These are phyloP conservation scores for Echeveria elegans DNA, from an alignment of 164 flowering plant genomes.

Conservation along the genomic window DNA sequence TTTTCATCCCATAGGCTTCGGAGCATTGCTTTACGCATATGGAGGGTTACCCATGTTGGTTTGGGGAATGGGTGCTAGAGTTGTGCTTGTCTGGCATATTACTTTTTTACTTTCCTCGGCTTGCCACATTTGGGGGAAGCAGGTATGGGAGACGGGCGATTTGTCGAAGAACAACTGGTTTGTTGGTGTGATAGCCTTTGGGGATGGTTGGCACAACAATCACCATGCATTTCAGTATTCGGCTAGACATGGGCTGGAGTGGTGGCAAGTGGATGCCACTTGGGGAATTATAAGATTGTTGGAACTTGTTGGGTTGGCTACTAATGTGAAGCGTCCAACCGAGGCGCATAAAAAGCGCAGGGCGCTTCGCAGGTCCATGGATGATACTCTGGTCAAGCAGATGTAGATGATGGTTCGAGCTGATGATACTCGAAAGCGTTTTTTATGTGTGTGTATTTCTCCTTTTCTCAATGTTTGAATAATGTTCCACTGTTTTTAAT, in stretches of 20 bases:
- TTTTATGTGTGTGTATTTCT: no score
- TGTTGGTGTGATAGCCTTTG: constrained; percentile 77
- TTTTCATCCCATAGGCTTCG: constrained; percentile 64
- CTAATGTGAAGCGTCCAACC: constrained; percentile 62
- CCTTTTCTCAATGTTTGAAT: no score
- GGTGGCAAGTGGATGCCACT: constrained; percentile 88
- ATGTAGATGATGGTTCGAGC: no score
- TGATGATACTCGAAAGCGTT: no score
- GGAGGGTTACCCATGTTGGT: constrained; percentile 83
- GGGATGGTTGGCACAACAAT: constrained; percentile 95
- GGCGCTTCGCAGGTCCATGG: constrained; percentile 19
- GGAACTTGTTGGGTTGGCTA: constrained; percentile 58
- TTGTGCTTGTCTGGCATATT: constrained; percentile 69
- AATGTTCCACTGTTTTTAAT: no score
- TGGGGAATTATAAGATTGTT: constrained; percentile 63
- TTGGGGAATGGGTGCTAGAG: constrained; percentile 92
- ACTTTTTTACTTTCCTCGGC: constrained; percentile 91
- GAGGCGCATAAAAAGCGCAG: constrained; percentile 45
- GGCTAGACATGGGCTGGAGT: constrained; percentile 73
- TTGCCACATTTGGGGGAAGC: constrained; percentile 82
- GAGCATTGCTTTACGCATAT: constrained; percentile 38
- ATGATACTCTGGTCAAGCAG: not conserved
- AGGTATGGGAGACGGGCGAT: constrained; percentile 75
- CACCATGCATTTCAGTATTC: constrained; percentile 88
- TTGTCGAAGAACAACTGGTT: constrained; percentile 91